These are phyloP conservation scores for Elsinoe perseae DNA, from an alignment of 2,329 filamentous ascomycete genomes.

Conservation along the genomic window DNA sequence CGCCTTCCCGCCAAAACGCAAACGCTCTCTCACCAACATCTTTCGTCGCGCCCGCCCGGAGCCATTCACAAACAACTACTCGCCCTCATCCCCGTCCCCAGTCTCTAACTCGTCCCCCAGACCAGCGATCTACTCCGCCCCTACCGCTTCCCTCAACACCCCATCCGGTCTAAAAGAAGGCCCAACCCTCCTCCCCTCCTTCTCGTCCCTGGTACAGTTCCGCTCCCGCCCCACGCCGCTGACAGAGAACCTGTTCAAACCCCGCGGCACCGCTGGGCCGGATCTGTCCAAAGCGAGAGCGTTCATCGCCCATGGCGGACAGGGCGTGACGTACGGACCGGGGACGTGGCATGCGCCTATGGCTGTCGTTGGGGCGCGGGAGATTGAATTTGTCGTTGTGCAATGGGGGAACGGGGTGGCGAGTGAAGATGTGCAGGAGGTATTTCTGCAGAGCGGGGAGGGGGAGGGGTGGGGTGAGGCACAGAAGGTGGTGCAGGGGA, in stretches of 20 bases:
- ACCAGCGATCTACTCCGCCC: slow-evolving; percentile 1
- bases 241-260: slow-evolving; percentile 25
- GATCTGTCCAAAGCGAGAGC: slow-evolving; percentile 64
- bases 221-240: slow-evolving; percentile 12
- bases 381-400: slow-evolving; percentile 79
- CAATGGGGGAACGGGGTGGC: slow-evolving; percentile 80
- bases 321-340: slow-evolving; percentile 85
- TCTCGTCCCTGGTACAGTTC: slow-evolving; percentile 5
- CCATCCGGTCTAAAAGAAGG: not conserved
- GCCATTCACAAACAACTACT: slow-evolving; percentile 45
- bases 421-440: slow-evolving; percentile 82
- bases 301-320: slow-evolving; percentile 67
- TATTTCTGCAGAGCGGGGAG: slow-evolving; percentile 35
- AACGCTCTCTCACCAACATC: slow-evolving; percentile 29
- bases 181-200: slow-evolving; percentile 1
- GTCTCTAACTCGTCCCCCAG: slow-evolving; percentile 2
- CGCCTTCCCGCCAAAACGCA: slow-evolving; percentile 24
- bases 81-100: slow-evolving; percentile 23
- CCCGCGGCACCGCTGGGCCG: slow-evolving; percentile 51
- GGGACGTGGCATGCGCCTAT: slow-evolving; percentile 97
- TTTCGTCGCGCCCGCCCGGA: slow-evolving; percentile 36
- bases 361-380: slow-evolving; percentile 66
- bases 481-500: slow-evolving; percentile 27
- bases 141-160: not conserved
- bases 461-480: slow-evolving; percentile 27